Base-by-base conservation (phyloP, 129 eudicot genomes). In the Rutidosis leptorrhynchoides region DNA sequence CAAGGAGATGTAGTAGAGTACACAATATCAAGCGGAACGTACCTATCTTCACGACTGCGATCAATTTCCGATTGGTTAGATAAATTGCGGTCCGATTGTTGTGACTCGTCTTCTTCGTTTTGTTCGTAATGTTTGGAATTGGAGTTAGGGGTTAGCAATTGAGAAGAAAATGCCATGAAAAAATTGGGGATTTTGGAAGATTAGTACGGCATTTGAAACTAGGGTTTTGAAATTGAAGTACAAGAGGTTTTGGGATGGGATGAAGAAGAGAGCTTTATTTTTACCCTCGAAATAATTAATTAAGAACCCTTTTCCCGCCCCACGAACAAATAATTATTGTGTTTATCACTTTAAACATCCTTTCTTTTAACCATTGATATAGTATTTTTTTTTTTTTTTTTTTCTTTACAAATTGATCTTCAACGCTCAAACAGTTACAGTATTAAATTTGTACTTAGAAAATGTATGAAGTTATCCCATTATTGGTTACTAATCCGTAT, bases 1-100 rank as follows among this genome's bases (percentile, higher is more conserved):
- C 90, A 79, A 2, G 96, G 90, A 0, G 88, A 77, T 1, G 97
- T 81, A 8, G 88, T 86, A 58, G 96, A 87, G 88, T 91, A 91
- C 5, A 91, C 87, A 21, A 83, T 82, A 69, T 78, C 78, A 5
- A 91, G 83, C 6, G 95, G 84, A 2, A 87, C 71, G 79, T 80
- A 85, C 78, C 77, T 77, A 14, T 71, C 78, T 14, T 79, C 72
- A 17, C 71, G 77, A 63, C 23, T 40, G 15, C 59, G 70, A 25
- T 69, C 74, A 27, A 37, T 70, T 55, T 64, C 71, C 64, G 62
- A 51, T 69, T 75, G 68, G 20, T 6, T 15, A 9, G 35, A 24
- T 40, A 42, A 22, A 23, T 69, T 17, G 15, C 52, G 55, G 64
- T 51, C 64, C 46, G 55, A 33, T 10, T 22, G 53, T 37, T 30